Evolutionary conservation across 768 basidiomycete genomes (phyloP).

Genomic region (Hericium rajendrae): DNA sequence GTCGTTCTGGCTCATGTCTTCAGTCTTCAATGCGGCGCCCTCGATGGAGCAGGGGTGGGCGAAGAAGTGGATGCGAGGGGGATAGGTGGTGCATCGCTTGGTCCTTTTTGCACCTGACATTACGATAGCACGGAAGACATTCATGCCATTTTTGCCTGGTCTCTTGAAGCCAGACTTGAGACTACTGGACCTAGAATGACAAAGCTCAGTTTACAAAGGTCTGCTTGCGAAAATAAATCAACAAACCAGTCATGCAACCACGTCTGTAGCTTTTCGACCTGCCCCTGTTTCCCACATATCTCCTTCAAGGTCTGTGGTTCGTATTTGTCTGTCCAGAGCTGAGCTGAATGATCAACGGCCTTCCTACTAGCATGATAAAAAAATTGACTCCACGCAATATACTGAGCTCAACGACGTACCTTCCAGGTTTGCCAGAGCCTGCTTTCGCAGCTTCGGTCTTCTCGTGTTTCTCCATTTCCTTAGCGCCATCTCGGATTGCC

Average conservation of each 20-base stretch:
- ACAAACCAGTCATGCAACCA: conserved; percentile 87
- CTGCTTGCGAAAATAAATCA: neutral
- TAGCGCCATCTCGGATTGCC: conserved; percentile 62
- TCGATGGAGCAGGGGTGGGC: conserved; percentile 10
- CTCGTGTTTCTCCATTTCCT: conserved; percentile 71
- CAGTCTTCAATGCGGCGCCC: conserved; percentile 40
- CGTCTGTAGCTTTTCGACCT: conserved; percentile 76
- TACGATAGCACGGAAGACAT: too few relatives aligned
- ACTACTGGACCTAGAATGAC: conserved; percentile 52
- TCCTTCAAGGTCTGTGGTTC: conserved; percentile 84
- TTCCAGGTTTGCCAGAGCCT: conserved; percentile 10
- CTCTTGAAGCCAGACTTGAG: conserved; percentile 80
- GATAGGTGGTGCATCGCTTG: too few relatives aligned
- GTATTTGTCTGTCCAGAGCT: conserved; percentile 94
- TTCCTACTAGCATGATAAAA: conserved; percentile 19
- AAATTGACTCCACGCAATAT: neutral
- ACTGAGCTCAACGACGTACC: conserved; percentile 11
- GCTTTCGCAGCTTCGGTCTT: conserved; percentile 24
- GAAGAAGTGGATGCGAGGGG: neutral
- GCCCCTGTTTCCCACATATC: conserved; percentile 89
- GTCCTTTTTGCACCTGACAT: conserved; percentile 58
- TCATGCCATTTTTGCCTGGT: conserved; percentile 86
- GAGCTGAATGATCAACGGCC: conserved; percentile 37
- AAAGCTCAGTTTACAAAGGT: neutral
- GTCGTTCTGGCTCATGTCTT: conserved; percentile 42